Evolutionary conservation across 257 asterid species (phyloP).

Genomic region (Solanum appendiculatum): DNA sequence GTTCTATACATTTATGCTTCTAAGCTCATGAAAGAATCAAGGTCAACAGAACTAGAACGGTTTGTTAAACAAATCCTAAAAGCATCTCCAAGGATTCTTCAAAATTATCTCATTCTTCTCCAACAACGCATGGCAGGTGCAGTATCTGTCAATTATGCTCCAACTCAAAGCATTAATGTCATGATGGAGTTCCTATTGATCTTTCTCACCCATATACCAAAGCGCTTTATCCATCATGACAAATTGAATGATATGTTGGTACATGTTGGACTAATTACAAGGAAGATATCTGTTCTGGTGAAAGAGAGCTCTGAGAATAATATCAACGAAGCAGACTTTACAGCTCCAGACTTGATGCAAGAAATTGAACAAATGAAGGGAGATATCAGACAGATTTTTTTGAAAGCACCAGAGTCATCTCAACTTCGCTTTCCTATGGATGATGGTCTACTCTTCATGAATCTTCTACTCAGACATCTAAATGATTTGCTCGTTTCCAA

Average conservation of each 20-base stretch:
- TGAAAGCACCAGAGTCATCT: not conserved
- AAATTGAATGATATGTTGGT: no score
- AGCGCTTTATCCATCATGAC: no score
- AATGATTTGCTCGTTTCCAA: no score
- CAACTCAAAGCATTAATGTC: not conserved
- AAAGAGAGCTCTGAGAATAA: not conserved
- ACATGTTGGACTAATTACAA: no score
- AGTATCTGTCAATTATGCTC: not conserved
- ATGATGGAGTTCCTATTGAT: no score
- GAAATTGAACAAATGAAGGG: not conserved
- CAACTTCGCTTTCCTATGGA: not conserved
- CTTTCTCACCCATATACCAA: no score
- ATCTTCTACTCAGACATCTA: no score
- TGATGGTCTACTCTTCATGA: no score
- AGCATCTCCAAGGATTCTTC: not conserved
- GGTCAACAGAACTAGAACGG: not conserved
- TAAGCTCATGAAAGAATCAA: not conserved
- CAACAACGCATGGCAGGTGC: not conserved
- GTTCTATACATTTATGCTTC: not conserved
- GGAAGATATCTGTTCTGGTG: not conserved
- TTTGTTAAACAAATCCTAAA: not conserved
- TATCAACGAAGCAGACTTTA: not conserved
- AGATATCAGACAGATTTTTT: not conserved
- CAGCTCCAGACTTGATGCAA: not conserved
- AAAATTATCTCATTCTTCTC: not conserved